Percentiles rank a stretch among this genome's conserved stretches.
These are phyloP conservation scores for Paraphoma chrysanthemicola DNA, from an alignment of 2,329 filamentous ascomycete species.

Conservation along the genomic window DNA sequence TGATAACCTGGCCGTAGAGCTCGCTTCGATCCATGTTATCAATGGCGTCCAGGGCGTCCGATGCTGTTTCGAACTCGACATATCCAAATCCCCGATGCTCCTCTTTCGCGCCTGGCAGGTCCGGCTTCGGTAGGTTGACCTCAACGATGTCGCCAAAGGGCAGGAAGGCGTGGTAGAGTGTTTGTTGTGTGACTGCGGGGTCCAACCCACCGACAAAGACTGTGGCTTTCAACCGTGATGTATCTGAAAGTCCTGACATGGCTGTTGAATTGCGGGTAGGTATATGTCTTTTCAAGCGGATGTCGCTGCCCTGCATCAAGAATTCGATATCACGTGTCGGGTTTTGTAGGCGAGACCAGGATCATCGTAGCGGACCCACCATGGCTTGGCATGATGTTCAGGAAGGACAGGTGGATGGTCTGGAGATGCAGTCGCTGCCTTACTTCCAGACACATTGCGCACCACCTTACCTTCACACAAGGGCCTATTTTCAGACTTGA, in stretches of 20 bases:
- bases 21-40: constrained; percentile 99
- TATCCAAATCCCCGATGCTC: constrained; percentile 94
- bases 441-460: constrained; percentile 28
- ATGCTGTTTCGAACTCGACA: constrained; percentile 86
- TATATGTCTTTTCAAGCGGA: constrained; percentile 4
- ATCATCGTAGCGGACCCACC: constrained; percentile 19
- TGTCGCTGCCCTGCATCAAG: constrained; percentile 11
- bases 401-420: constrained; percentile 47
- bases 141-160: constrained; percentile 96
- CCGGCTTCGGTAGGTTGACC: constrained; percentile 87
- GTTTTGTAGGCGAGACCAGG: constrained; percentile 11
- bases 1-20: constrained; percentile 89
- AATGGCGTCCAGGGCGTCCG: constrained; percentile 92
- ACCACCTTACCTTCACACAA: constrained; percentile 13
- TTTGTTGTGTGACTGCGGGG: constrained; percentile 74
- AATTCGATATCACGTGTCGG: constrained; percentile 34
- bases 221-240: constrained; percentile 84
- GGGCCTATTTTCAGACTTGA: constrained; percentile 7
- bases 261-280: constrained; percentile 1
- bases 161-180: constrained; percentile 88
- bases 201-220: constrained; percentile 92
- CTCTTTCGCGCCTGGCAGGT: constrained; percentile 78
- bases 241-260: constrained; percentile 73
- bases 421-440: constrained; percentile 36
- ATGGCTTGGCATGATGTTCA: constrained; percentile 18